A percentile compares a stretch with the other conserved stretches of the same genome.
Evolutionary conservation across 2,329 filamentous ascomycete species (phyloP).

Genomic region (Fusarium marasasianum): DNA sequence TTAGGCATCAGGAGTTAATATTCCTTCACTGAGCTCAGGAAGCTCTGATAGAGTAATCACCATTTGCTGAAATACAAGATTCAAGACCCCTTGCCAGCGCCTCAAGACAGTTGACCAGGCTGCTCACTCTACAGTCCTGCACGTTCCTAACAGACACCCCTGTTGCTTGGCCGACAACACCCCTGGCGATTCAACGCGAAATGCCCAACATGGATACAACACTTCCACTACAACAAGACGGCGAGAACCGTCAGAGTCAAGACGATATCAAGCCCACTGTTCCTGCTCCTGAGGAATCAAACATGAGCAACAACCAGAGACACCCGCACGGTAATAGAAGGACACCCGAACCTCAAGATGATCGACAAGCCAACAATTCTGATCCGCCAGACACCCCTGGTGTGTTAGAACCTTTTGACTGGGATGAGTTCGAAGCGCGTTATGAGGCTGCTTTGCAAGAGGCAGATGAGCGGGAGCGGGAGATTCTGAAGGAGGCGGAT

Average conservation of each 20-base stretch:
- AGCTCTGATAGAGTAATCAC: neutral
- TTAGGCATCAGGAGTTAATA: neutral
- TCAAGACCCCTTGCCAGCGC: neutral
- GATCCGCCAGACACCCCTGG: constrained; percentile 61
- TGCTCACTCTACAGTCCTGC: constrained; percentile 1
- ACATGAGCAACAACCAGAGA: constrained; percentile 36
- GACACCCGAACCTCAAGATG: constrained; percentile 53
- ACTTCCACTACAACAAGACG: constrained; percentile 25
- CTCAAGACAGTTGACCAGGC: neutral
- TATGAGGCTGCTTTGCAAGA: constrained; percentile 74
- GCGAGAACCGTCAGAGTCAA: constrained; percentile 26
- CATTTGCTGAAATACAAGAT: neutral
- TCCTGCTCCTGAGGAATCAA: constrained; percentile 23
- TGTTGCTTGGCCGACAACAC: constrained; percentile 38
- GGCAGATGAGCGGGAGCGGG: constrained; percentile 70
- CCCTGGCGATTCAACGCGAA: constrained; percentile 19
- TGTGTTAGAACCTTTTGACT: constrained; percentile 71
- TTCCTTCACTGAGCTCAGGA: neutral
- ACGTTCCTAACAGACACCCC: constrained; percentile 18
- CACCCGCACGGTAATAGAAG: constrained; percentile 37
- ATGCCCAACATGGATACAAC: constrained; percentile 30
- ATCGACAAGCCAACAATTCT: constrained; percentile 45
- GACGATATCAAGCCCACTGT: constrained; percentile 16
- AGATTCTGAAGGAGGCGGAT: constrained; percentile 73
- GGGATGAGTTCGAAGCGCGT: constrained; percentile 77